phyloP scores from a whole-genome alignment of 495 filamentous ascomycete genomes.

The Penicillium bialowiezense region DNA sequence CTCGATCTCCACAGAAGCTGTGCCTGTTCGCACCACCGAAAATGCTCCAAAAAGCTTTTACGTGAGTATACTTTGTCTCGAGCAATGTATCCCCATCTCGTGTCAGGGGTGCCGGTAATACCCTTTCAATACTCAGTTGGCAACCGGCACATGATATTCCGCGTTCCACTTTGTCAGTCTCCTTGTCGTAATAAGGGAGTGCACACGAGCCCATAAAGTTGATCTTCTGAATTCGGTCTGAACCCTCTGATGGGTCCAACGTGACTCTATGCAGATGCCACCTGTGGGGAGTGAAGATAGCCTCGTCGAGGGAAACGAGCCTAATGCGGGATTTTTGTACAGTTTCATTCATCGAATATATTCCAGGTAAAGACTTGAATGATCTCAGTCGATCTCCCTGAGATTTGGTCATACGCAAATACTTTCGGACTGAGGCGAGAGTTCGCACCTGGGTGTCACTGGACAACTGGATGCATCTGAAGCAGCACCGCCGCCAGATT shows the following conservation, averaged over 20 bases:
- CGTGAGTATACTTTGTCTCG: slow-evolving; percentile 24
- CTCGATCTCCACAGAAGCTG: slow-evolving; percentile 31
- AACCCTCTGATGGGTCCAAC: slow-evolving; percentile 15
- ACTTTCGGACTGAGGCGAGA: slow-evolving; percentile 28
- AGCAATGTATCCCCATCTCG: slow-evolving; percentile 23
- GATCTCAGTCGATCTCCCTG: slow-evolving; percentile 21
- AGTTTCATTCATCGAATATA: slow-evolving; percentile 32
- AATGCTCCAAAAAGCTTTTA: slow-evolving; percentile 33
- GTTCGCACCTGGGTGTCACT: slow-evolving; percentile 28
- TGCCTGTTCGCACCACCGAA: slow-evolving; percentile 43
- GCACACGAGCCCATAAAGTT: slow-evolving; percentile 36
- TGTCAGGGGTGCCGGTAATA: slow-evolving; percentile 24
- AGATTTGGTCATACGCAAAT: slow-evolving; percentile 30
- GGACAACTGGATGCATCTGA: slow-evolving; percentile 28
- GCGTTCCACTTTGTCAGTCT: slow-evolving; percentile 29
- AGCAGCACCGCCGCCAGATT: slow-evolving; percentile 36
- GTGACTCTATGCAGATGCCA: slow-evolving; percentile 13
- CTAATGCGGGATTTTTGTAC: slow-evolving; percentile 25
- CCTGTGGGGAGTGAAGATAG: slow-evolving; percentile 21
- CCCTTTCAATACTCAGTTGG: slow-evolving; percentile 34
- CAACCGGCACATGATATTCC: slow-evolving; percentile 41
- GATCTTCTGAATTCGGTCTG: slow-evolving; percentile 25
- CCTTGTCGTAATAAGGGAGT: slow-evolving; percentile 38
- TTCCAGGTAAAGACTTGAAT: slow-evolving; percentile 37
- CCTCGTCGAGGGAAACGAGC: slow-evolving; percentile 32